phyloP scores from a whole-genome alignment of 2,329 filamentous ascomycete species.

The Pseudogymnoascus sp. region DNA sequence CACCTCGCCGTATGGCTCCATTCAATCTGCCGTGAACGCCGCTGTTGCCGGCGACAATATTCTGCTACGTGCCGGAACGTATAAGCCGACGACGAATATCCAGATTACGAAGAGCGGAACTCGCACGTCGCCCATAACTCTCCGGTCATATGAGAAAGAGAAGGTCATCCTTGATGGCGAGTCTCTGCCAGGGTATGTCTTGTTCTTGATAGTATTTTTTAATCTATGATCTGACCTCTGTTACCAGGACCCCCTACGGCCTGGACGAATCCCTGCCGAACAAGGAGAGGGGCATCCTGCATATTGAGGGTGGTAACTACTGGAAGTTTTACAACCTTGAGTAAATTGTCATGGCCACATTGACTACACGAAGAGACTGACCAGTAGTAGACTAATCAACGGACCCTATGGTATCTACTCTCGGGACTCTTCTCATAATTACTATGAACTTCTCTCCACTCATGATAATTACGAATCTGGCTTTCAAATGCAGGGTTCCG shows the following conservation, averaged over 20 bases:
- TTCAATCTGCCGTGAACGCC: conserved; percentile 39
- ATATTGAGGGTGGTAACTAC: conserved; percentile 38
- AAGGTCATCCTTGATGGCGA: conserved; percentile 41
- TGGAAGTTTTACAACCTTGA: conserved; percentile 39
- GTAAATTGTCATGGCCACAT: not conserved
- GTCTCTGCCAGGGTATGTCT: conserved; percentile 19
- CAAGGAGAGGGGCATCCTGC: conserved; percentile 38
- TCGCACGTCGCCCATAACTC: conserved; percentile 32
- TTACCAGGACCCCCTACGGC: conserved; percentile 33
- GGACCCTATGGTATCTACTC: conserved; percentile 34
- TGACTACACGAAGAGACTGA: not conserved
- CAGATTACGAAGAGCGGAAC: conserved; percentile 40
- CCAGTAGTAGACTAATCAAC: conserved; percentile 24
- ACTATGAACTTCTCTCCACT: conserved; percentile 31
- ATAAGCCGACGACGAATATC: conserved; percentile 39
- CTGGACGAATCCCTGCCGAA: conserved; percentile 34
- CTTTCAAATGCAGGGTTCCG: conserved; percentile 31
- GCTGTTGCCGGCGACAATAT: conserved; percentile 40
- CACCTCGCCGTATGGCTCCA: conserved; percentile 36
- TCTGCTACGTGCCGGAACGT: conserved; percentile 37
- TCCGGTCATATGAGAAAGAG: conserved; percentile 36
- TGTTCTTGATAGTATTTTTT: not conserved
- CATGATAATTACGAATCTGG: conserved; percentile 35
- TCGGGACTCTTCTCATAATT: conserved; percentile 29
- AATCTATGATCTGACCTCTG: not conserved